These are phyloP conservation scores for Geotrichum restrictum DNA, from an alignment of 1,139 yeast species.

Conservation along the genomic window DNA sequence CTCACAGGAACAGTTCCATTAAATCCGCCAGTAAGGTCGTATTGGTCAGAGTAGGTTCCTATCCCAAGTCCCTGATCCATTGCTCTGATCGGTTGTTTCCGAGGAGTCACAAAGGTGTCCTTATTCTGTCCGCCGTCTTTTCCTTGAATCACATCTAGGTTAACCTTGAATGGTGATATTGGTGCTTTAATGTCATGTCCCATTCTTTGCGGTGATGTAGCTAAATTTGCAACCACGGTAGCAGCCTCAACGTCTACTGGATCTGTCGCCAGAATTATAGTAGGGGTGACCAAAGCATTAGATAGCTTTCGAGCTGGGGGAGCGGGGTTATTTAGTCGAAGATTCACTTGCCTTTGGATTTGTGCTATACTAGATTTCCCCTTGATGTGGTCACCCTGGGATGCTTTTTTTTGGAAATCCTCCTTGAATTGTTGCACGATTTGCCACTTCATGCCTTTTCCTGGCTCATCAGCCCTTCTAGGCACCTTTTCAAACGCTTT, in stretches of 20 bases:
- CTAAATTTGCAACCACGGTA: slow-evolving; percentile 18
- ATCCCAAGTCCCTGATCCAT: neutral
- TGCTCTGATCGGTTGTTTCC: slow-evolving; percentile 3
- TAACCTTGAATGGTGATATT: neutral
- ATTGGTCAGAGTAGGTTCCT: slow-evolving; percentile 31
- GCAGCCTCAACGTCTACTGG: slow-evolving; percentile 19
- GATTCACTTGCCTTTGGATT: slow-evolving; percentile 7
- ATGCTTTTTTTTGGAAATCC: slow-evolving; percentile 77
- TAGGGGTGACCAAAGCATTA: slow-evolving; percentile 18
- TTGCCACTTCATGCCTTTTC: slow-evolving; percentile 99
- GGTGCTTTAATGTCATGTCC: neutral
- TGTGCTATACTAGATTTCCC: slow-evolving; percentile 38
- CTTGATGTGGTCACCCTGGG: slow-evolving; percentile 47
- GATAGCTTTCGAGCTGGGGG: slow-evolving; percentile 13
- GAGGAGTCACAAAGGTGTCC: slow-evolving; percentile 14
- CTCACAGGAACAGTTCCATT: slow-evolving; percentile 5
- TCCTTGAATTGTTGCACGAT: slow-evolving; percentile 78
- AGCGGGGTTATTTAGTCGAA: neutral
- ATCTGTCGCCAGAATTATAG: slow-evolving; percentile 1
- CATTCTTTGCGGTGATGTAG: slow-evolving; percentile 16
- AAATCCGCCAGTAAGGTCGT: slow-evolving; percentile 23
- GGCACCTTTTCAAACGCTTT: slow-evolving; percentile 95
- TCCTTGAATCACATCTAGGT: neutral
- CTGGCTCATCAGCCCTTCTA: slow-evolving; percentile 91
- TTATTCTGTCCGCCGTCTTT: neutral